Evolutionary conservation across 257 asterid genomes (phyloP), one percentile per base, ranked within the genome.

Genomic region (Solanum habrochaites): DNA sequence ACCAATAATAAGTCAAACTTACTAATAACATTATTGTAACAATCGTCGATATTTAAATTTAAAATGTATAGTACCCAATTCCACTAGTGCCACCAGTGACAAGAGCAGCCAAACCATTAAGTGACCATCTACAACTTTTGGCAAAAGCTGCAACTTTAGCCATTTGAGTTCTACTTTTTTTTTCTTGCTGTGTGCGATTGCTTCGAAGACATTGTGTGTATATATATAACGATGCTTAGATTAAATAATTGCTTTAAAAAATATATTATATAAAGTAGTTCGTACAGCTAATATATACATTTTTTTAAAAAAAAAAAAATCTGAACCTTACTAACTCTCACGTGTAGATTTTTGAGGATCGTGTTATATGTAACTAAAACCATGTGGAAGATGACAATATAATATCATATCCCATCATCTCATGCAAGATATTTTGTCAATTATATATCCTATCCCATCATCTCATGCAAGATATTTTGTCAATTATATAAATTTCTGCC

Each of bases 51-150:
- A 25, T 3, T 15, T 5, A 35, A 16, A 58, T 11, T 14, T 11
- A n/a, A 9, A 82, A 52, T 29, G 8, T 8, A n/a, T 60, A 72
- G 40, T 72, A 96, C 99, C 99, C 98, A 69, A 96, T 96, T 52
- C 99, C 99, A 13, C 97, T 95, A 71, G 99, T 95, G 91, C 99
- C 98, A 25, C 99, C 99, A 88, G 98, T 95, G 89, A 96, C 98
- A 23, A 96, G 93, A 78, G 98, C 99, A 42, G 93, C 91, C 93
- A 86, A 86, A 86, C 98, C 98, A 49, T 93, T 88, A 82, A 94
- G 97, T 11, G 98, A 95, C 99, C 99, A 96, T 89, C 98, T 90
- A 14, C 98, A 91, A 72, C 86, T 89, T 88, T 91, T 88, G 29
- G 64, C 75, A 42, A 77, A 7, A 52, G 86, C 91, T 75, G 85